Evolutionary conservation across 305 asterid genomes (phyloP).

Genomic region (Fraxinus latifolia): DNA sequence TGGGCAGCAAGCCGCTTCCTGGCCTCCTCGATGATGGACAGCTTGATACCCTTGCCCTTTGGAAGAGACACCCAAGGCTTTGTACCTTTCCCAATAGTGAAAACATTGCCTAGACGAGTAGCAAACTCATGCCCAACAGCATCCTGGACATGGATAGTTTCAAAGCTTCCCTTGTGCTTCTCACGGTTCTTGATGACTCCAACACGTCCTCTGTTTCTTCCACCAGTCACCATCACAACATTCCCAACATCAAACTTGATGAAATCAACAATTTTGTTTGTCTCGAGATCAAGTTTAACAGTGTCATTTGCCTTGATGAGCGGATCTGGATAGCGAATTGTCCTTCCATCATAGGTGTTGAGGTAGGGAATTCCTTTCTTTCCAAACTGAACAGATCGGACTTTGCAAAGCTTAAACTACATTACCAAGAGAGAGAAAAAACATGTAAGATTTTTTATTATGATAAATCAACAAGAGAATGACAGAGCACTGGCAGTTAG

Average conservation of each 20-base stretch:
- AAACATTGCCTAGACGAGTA: slow-evolving; percentile 7
- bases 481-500: not conserved
- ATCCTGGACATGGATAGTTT: slow-evolving; percentile 16
- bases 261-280: slow-evolving; percentile 12
- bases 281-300: slow-evolving; percentile 3
- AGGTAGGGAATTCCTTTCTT: not conserved
- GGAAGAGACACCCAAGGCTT: slow-evolving; percentile 19
- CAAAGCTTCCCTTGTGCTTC: slow-evolving; percentile 16
- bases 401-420: slow-evolving; percentile 15
- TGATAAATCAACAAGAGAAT: not conserved
- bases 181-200: slow-evolving; percentile 17
- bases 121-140: slow-evolving; percentile 17
- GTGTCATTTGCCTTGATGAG: slow-evolving; percentile 17
- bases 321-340: slow-evolving; percentile 1
- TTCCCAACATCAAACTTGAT: slow-evolving; percentile 16
- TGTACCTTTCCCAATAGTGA: slow-evolving; percentile 12
- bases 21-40: slow-evolving; percentile 13
- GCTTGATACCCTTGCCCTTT: slow-evolving; percentile 18
- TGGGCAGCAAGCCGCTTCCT: slow-evolving; percentile 17
- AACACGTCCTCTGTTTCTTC: slow-evolving; percentile 8
- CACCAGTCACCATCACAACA: slow-evolving; percentile 17
- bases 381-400: not conserved
- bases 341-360: slow-evolving; percentile 4
- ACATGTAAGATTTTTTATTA: not conserved
- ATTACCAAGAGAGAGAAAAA: not conserved